These are phyloP conservation scores for Tritrichomonas foetus DNA, from an alignment of 208 protist genomes.

Conservation along the genomic window DNA sequence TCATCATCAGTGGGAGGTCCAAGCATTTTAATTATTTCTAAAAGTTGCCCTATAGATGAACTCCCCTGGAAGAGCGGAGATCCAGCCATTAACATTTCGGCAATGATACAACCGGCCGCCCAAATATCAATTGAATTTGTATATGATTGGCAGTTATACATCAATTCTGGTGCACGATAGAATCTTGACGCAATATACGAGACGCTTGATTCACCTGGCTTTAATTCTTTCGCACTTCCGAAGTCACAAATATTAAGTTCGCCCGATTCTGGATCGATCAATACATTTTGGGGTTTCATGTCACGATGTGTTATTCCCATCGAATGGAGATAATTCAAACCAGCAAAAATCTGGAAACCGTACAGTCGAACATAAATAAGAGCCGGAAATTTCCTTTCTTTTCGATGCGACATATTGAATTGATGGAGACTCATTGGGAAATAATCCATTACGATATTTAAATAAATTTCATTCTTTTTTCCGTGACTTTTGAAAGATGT, in stretches of 20 bases:
- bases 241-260: constrained; percentile 68
- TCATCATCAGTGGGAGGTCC: constrained; percentile 8
- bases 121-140: constrained; percentile 44
- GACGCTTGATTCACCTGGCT: constrained; percentile 49
- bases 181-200: not conserved
- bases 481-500: not conserved
- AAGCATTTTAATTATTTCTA: constrained; percentile 83
- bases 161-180: constrained; percentile 46
- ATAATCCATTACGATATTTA: constrained; percentile 97
- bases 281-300: constrained; percentile 76
- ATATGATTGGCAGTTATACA: constrained; percentile 25
- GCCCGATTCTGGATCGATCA: constrained; percentile 66
- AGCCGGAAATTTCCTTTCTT: constrained; percentile 59
- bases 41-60: constrained; percentile 74
- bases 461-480: constrained; percentile 75
- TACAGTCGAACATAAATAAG: constrained; percentile 56
- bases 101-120: constrained; percentile 43
- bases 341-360: constrained; percentile 65
- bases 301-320: constrained; percentile 73
- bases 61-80: constrained; percentile 84
- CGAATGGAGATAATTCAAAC: constrained; percentile 72
- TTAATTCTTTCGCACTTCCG: constrained; percentile 66
- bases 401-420: constrained; percentile 74
- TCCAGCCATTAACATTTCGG: constrained; percentile 63
- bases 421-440: constrained; percentile 86